Conservation (phyloP, 164 flowering plant genomes). For the Sedum album region DNA sequence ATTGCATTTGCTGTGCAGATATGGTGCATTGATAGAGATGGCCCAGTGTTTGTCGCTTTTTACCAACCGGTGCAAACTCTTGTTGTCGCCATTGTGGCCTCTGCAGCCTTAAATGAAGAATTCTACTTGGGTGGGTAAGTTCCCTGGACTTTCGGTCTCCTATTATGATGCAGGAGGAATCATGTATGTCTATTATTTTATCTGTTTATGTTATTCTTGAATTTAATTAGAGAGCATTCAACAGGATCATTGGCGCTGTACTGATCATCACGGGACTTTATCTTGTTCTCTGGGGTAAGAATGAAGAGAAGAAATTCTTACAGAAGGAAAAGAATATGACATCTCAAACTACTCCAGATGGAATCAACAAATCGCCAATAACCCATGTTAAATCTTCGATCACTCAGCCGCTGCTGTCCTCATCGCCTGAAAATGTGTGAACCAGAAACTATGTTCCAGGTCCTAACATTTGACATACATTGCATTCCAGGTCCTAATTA, state of each 20-base stretch:
- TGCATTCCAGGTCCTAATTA: neutral
- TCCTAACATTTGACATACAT: slow-evolving; percentile 1
- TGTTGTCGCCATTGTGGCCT: slow-evolving; percentile 92
- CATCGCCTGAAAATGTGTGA: slow-evolving; percentile 67
- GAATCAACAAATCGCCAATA: slow-evolving; percentile 24
- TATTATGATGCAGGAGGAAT: neutral
- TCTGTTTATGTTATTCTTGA: neutral
- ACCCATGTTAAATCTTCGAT: slow-evolving; percentile 48
- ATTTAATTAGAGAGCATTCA: slow-evolving; percentile 1
- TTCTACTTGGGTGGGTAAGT: slow-evolving; percentile 95
- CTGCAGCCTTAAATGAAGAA: slow-evolving; percentile 80
- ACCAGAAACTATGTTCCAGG: neutral
- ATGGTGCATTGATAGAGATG: slow-evolving; percentile 99
- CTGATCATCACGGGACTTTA: slow-evolving; percentile 78
- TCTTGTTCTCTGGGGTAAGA: slow-evolving; percentile 97
- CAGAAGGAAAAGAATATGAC: slow-evolving; percentile 27
- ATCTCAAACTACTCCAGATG: slow-evolving; percentile 38
- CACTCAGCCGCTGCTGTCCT: slow-evolving; percentile 69
- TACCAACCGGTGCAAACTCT: slow-evolving; percentile 98
- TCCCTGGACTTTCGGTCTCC: neutral
- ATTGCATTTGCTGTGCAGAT: slow-evolving; percentile 98
- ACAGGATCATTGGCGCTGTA: slow-evolving; percentile 96
- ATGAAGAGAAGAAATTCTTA: slow-evolving; percentile 57
- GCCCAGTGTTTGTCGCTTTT: slow-evolving; percentile 98
- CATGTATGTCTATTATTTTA: no score